phyloP scores from a whole-genome alignment of 331 rosid species.

The Dryas integrifolia region DNA sequence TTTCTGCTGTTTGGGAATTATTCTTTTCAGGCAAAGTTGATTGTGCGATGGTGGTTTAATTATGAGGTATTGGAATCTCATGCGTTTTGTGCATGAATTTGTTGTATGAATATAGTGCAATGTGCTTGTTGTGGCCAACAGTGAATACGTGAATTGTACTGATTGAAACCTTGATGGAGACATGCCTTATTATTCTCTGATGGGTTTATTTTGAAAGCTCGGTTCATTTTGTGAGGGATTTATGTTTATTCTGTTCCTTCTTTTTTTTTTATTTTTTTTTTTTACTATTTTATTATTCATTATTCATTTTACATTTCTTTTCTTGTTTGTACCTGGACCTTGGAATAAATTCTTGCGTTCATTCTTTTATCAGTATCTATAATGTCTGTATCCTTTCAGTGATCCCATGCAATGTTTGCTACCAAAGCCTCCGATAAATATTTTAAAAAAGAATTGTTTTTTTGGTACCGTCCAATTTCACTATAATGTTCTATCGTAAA shows the following conservation, averaged over 20 bases:
- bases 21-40: slow-evolving; percentile 45
- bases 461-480: slow-evolving; percentile 15
- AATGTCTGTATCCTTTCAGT: slow-evolving; percentile 39
- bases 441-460: slow-evolving; percentile 3
- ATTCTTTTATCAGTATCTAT: slow-evolving; percentile 42
- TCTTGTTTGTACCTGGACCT: slow-evolving; percentile 32
- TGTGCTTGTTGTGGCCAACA: slow-evolving; percentile 61
- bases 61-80: slow-evolving; percentile 49
- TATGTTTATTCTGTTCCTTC: slow-evolving; percentile 23
- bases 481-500: background rate
- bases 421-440: slow-evolving; percentile 8
- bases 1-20: slow-evolving; percentile 57
- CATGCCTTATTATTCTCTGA: slow-evolving; percentile 40
- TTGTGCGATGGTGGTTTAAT: slow-evolving; percentile 50
- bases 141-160: slow-evolving; percentile 52
- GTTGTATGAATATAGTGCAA: slow-evolving; percentile 50
- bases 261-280: background rate
- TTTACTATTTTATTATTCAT: background rate
- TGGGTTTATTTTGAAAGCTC: slow-evolving; percentile 26
- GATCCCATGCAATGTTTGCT: slow-evolving; percentile 27
- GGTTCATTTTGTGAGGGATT: slow-evolving; percentile 23
- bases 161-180: slow-evolving; percentile 61
- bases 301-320: slow-evolving; percentile 13
- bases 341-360: slow-evolving; percentile 49
- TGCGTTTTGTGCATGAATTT: slow-evolving; percentile 50